Percentiles rank a stretch among this genome's conserved stretches.
phyloP scores from a whole-genome alignment of 2,329 filamentous ascomycete species.

The Pseudocercospora eumusae region DNA sequence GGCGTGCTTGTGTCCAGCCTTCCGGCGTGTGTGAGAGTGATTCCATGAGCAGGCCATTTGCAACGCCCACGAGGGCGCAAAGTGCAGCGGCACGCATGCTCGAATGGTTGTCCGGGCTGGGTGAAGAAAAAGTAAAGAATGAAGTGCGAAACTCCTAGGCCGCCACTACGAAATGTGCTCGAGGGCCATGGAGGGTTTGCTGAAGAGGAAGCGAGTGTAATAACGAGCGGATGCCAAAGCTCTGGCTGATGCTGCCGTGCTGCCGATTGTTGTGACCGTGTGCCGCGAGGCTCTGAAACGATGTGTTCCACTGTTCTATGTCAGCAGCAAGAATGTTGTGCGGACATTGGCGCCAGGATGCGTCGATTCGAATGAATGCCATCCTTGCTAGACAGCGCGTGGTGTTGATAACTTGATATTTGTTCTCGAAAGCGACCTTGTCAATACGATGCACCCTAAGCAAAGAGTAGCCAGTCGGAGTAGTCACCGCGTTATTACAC shows the following conservation, averaged over 20 bases:
- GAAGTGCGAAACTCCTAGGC: neutral
- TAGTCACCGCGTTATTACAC: neutral
- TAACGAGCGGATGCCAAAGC: slow-evolving; percentile 1
- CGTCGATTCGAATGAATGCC: neutral
- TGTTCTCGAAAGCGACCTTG: neutral
- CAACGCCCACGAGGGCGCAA: slow-evolving; percentile 23
- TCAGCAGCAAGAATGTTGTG: neutral
- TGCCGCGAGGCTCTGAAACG: slow-evolving; percentile 1
- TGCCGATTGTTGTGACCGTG: neutral
- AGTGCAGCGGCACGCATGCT: neutral
- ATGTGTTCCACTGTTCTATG: slow-evolving; percentile 6
- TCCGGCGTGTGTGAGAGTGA: slow-evolving; percentile 24
- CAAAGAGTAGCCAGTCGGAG: slow-evolving; percentile 2
- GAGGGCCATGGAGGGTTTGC: neutral
- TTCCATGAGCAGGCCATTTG: slow-evolving; percentile 27
- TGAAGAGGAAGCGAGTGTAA: neutral
- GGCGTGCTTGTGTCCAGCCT: slow-evolving; percentile 26
- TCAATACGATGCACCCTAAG: neutral
- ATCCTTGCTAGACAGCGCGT: neutral
- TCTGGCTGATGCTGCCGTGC: neutral
- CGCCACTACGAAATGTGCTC: neutral
- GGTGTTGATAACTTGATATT: neutral
- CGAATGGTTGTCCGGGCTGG: neutral
- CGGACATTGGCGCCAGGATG: neutral
- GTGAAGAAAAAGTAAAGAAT: neutral